phyloP scores from a whole-genome alignment of 306 rosid genomes.

The Dryas alaskensis region DNA sequence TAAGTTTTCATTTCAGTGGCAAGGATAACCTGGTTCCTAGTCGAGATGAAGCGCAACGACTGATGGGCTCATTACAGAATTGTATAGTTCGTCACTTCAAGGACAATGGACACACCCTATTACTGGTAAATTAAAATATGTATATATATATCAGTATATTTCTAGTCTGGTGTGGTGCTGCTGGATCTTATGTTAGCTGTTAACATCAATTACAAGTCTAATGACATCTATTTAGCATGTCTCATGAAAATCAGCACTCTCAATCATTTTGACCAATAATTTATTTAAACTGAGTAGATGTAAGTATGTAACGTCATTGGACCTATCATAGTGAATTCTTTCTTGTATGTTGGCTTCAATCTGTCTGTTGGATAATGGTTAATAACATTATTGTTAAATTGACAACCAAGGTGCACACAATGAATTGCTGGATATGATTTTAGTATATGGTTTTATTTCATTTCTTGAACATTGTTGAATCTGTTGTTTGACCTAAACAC shows the following conservation, averaged over 20 bases:
- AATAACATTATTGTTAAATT: neutral
- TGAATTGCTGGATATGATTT: neutral
- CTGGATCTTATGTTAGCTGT: neutral
- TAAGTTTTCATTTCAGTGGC: constrained; percentile 52
- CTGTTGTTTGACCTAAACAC: neutral
- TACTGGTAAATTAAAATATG: constrained; percentile 60
- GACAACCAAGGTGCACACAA: neutral
- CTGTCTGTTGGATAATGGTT: neutral
- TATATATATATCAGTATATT: neutral
- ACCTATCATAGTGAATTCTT: neutral
- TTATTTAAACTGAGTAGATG: neutral
- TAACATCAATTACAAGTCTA: neutral
- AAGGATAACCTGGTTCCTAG: constrained; percentile 93
- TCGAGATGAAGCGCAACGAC: constrained; percentile 70
- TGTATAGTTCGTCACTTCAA: constrained; percentile 68
- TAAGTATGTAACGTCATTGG: neutral
- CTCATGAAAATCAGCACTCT: no score
- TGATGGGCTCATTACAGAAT: constrained; percentile 42
- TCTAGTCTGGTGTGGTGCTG: neutral
- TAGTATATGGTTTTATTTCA: neutral
- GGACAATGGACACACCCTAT: constrained; percentile 87
- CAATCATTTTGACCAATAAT: neutral
- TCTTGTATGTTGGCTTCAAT: neutral
- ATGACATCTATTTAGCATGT: neutral
- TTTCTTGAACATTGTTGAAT: neutral